Base-by-base conservation (phyloP, 73 alveolate genomes). In the Durusdinium trenchii region DNA sequence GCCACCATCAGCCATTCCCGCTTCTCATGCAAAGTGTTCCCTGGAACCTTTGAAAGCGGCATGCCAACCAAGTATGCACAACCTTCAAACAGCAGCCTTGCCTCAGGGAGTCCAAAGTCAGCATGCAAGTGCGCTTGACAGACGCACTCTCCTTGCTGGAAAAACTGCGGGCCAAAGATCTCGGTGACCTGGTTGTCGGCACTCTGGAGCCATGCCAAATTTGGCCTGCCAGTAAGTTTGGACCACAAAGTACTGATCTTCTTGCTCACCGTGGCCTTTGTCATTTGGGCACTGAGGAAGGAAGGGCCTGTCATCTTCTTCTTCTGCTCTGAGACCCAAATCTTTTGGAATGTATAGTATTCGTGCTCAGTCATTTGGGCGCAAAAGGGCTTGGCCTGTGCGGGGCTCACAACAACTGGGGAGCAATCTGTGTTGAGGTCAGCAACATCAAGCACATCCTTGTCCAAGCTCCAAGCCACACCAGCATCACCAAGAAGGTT, bases 301-400 rank as follows among this genome's bases (percentile, higher is more conserved):
- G 51, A 3, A 20, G 84, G 54, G 40, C 84, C 84, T 6, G 45
- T 26, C 4, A 51, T 51, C 40, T 73, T 73, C 51, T 73, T 73
- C 52, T 36, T 73, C 51, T 73, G 84, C 84, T 73, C 84, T 12
- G 35, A 3, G 30, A 73, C 84, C 84, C 84, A 73, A 73, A 73
- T 51, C 84, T 73, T 73, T 73, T 73, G 84, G 51, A 73, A 73
- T 30, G 32, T 73, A 51, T 7, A 73, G 52, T 73, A 73, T 6
- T 73, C 84, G 26, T 12, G 32, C 20, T 35, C 48, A 6, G 3
- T 3, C 84, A 73, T 73, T 18, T 73, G 54, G 52, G 6, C 50
- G 6, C 54, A 48, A 23, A 36, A 23, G 20, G 52, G 52, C 51
- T 73, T 73, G 20, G 38, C 84, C 51, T 73, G 84, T 3, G 84